Conservation (phyloP, 129 eudicot species). For the Oenanthe sinensis region DNA sequence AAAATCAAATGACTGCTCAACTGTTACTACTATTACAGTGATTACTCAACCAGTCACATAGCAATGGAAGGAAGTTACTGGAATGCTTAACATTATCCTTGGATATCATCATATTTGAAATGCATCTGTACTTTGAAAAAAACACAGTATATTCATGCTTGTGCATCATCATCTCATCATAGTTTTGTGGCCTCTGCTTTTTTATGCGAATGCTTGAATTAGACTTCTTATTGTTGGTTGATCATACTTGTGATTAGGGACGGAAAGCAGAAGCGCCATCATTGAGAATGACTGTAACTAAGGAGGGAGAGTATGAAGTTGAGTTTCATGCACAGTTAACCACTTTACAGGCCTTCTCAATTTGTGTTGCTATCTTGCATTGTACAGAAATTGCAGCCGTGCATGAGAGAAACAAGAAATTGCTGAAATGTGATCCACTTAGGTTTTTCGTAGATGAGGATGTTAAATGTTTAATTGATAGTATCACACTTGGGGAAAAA, state of each 20-base stretch:
- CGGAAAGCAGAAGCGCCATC: slow-evolving; percentile 49
- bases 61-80: neutral
- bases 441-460: slow-evolving; percentile 64
- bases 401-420: slow-evolving; percentile 37
- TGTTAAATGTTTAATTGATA: slow-evolving; percentile 52
- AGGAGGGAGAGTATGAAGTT: slow-evolving; percentile 56
- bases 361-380: slow-evolving; percentile 70
- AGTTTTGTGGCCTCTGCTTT: neutral
- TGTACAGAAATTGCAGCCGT: slow-evolving; percentile 38
- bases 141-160: neutral
- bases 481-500: slow-evolving; percentile 54
- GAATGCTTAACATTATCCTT: neutral
- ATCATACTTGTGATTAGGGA: slow-evolving; percentile 39
- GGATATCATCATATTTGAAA: neutral
- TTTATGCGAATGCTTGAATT: neutral
- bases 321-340: slow-evolving; percentile 76
- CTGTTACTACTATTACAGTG: neutral
- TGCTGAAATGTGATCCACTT: slow-evolving; percentile 53
- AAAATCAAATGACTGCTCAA: neutral
- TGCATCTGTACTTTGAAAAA: neutral
- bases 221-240: slow-evolving; percentile 4
- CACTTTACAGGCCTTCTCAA: slow-evolving; percentile 71
- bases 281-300: slow-evolving; percentile 37
- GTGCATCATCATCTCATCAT: neutral
- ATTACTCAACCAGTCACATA: neutral